A percentile compares a stretch with the other conserved stretches of the same genome.
Conservation (phyloP, 2,329 filamentous ascomycete genomes). For the Colletotrichum noveboracense region DNA sequence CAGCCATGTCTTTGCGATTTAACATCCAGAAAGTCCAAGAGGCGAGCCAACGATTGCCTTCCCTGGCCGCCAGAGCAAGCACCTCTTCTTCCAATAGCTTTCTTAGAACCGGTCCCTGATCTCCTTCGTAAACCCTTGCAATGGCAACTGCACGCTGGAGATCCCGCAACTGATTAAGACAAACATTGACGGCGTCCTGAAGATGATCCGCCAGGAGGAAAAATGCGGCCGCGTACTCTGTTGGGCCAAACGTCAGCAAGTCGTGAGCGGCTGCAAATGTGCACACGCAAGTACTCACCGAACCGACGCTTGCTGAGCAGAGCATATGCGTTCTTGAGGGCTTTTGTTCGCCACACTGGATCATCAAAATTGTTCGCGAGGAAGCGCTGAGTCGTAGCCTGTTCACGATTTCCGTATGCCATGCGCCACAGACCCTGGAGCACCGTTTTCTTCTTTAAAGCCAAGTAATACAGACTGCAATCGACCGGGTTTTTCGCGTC, state of each 20-base stretch:
- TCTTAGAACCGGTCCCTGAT: conserved; percentile 75
- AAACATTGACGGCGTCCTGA: conserved; percentile 84
- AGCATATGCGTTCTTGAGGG: conserved; percentile 95
- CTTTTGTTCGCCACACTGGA: conserved; percentile 84
- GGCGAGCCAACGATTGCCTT: conserved; percentile 91
- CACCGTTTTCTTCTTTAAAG: conserved; percentile 87
- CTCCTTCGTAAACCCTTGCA: conserved; percentile 85
- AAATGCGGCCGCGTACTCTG: conserved; percentile 95
- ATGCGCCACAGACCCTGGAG: conserved; percentile 94
- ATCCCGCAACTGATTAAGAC: conserved; percentile 86
- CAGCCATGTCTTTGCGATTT: conserved; percentile 79
- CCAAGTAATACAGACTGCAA: conserved; percentile 90
- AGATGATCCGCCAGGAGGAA: conserved; percentile 89
- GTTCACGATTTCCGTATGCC: conserved; percentile 87
- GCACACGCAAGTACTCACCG: conserved; percentile 50
- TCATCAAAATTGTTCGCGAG: conserved; percentile 92
- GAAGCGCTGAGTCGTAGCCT: conserved; percentile 77
- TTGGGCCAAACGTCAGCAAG: conserved; percentile 45
- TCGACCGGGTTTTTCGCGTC: conserved; percentile 90
- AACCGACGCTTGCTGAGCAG: conserved; percentile 90
- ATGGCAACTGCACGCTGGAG: conserved; percentile 89
- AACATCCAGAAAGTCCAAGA: conserved; percentile 97
- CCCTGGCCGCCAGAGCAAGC: conserved; percentile 75
- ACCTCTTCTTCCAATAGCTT: conserved; percentile 82
- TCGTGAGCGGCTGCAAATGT: background rate